Percentiles rank a stretch among this genome's conserved stretches.
Evolutionary conservation across 495 filamentous ascomycete species (phyloP).

Genomic region (Durotheca rogersii): DNA sequence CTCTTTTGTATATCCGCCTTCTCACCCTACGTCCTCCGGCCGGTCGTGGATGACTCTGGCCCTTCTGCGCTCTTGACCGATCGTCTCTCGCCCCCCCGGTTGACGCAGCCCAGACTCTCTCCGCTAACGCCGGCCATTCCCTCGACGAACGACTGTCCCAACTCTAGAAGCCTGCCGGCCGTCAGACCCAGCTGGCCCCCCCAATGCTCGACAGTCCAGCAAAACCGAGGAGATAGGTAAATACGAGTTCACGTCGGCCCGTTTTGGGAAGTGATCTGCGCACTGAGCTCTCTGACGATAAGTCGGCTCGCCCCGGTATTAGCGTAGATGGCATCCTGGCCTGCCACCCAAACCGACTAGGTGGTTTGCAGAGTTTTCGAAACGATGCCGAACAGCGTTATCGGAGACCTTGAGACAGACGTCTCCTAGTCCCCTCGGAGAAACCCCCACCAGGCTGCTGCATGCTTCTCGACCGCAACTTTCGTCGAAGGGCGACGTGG

Average conservation of each 20-base stretch:
- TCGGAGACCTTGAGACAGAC: conserved; percentile 11
- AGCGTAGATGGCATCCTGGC: conserved; percentile 1
- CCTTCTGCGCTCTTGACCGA: conserved; percentile 13
- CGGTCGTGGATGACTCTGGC: conserved; percentile 21
- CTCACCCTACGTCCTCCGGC: conserved; percentile 12
- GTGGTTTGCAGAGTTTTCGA: conserved; percentile 11
- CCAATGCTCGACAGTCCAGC: conserved; percentile 16
- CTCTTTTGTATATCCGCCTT: conserved; percentile 22
- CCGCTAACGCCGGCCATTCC: conserved; percentile 3
- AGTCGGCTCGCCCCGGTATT: neutral
- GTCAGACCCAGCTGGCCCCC: no score
- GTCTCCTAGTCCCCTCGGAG: neutral
- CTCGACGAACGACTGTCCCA: neutral
- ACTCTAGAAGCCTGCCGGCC: no score
- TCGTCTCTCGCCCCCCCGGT: conserved; percentile 27
- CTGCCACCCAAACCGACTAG: conserved; percentile 8
- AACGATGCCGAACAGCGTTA: neutral
- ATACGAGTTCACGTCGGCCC: conserved; percentile 12
- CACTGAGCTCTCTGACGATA: conserved; percentile 7
- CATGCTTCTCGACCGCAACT: neutral
- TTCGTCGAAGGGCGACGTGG: neutral
- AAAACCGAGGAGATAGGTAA: neutral
- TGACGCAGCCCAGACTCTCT: conserved; percentile 16
- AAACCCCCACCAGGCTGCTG: neutral
- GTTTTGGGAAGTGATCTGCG: conserved; percentile 22